phyloP scores from a whole-genome alignment of 1,284 basidiomycete species.

The Ustilago trichophora region DNA sequence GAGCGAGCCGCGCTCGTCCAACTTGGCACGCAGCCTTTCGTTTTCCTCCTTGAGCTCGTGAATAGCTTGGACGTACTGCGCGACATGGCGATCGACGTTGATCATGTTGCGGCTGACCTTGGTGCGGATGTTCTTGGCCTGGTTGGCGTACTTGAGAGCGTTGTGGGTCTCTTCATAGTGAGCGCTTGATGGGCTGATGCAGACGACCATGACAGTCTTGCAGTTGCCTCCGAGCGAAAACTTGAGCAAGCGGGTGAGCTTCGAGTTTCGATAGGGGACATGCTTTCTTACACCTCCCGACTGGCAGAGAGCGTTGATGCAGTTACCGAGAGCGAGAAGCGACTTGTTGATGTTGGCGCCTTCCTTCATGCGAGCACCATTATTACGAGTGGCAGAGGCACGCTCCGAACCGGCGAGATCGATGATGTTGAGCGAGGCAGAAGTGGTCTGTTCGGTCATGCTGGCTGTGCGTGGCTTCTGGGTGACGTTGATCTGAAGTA shows the following conservation, averaged over 20 bases:
- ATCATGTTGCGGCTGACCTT: slow-evolving; percentile 65
- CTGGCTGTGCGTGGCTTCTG: slow-evolving; percentile 63
- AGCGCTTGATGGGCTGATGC: slow-evolving; percentile 62
- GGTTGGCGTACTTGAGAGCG: slow-evolving; percentile 66
- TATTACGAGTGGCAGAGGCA: slow-evolving; percentile 64
- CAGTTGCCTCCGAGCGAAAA: slow-evolving; percentile 67
- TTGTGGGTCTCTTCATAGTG: slow-evolving; percentile 67
- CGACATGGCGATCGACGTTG: slow-evolving; percentile 66
- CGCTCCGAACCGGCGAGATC: slow-evolving; percentile 65
- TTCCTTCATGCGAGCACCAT: slow-evolving; percentile 66
- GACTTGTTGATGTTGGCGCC: slow-evolving; percentile 67
- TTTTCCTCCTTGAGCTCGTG: slow-evolving; percentile 84
- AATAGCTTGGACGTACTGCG: slow-evolving; percentile 80
- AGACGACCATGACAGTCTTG: slow-evolving; percentile 67
- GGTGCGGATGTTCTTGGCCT: slow-evolving; percentile 66
- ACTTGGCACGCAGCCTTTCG: slow-evolving; percentile 83
- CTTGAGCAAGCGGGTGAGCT: slow-evolving; percentile 65
- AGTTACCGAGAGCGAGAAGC: slow-evolving; percentile 64
- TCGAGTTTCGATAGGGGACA: slow-evolving; percentile 65
- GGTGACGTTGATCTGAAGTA: slow-evolving; percentile 65
- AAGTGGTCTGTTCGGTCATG: slow-evolving; percentile 59
- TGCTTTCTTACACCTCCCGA: slow-evolving; percentile 54
- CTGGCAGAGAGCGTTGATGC: slow-evolving; percentile 66
- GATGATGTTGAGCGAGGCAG: slow-evolving; percentile 66
- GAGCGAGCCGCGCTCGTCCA: slow-evolving; percentile 71